Base-by-base conservation (phyloP, 2,329 filamentous ascomycete species). In the Pseudocercospora vitis region DNA sequence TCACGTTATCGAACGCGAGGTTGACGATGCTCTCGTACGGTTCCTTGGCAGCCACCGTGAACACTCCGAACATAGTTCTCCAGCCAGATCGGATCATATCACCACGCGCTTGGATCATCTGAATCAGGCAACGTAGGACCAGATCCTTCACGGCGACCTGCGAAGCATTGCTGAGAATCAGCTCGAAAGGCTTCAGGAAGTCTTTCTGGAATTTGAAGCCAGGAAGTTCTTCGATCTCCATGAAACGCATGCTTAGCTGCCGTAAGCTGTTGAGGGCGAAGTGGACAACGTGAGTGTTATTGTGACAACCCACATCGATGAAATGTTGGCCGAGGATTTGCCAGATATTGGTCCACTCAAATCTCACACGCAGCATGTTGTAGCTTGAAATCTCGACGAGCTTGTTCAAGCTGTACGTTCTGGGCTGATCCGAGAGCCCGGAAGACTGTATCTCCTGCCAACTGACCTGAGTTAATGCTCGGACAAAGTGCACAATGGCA, bases 181-280 rank as follows among this genome's bases (percentile, higher is more conserved):
- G 90, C 74, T 99, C 92, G 65, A 99, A 99, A 0, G 95, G 94
- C 73, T 96, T 97, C 50, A 99, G 75, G 71, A 99, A 99, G 70
- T 99, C 92, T 71, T 99, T 99, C 66, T 99, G 94, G 68, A 99
- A 99, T 72, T 97, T 97, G 82, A 99, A 99, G 66, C 95, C 94
- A 1, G 94, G 90, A 63, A 99, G 74, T 71, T 99, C 94, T 70
- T 96, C 94, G 56, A 97, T 91, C 72, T 99, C 94, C 88, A 99
- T 89, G 69, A 99, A 99, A 14, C 91, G 87, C 91, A 99, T 97
- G 0, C 92, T 96, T 33, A 99, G 76, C 71, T 99, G 94, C 33
- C 95, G 84, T 39, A 99, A 75, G 2, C 92, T 96, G 74, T 99
- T 95, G 23, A 99, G 80, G 3, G 94, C 94, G 68, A 99, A 99